These are phyloP conservation scores for Camptophora hylomeconis DNA, from an alignment of 2,329 filamentous ascomycete species.

Conservation along the genomic window DNA sequence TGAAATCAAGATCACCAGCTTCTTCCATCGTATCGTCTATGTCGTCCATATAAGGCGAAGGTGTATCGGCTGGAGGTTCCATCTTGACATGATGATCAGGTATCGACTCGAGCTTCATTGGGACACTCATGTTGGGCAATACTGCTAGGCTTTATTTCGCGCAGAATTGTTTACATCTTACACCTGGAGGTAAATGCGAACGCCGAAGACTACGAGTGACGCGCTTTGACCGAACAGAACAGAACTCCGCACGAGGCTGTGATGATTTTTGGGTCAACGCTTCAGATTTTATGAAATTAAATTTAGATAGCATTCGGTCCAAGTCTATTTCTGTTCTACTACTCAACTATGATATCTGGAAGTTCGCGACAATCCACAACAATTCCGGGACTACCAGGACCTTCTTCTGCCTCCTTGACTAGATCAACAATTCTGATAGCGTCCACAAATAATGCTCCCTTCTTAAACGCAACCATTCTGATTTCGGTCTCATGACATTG, in stretches of 20 bases:
- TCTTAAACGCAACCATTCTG: constrained; percentile 26
- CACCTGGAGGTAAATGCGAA: too few relatives aligned
- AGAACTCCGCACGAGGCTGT: too few relatives aligned
- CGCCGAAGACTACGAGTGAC: too few relatives aligned
- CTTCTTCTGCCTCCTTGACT: constrained; percentile 14
- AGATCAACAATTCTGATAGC: constrained; percentile 17
- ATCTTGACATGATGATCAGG: constrained; percentile 12
- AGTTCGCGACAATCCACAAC: constrained; percentile 14
- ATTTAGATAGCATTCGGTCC: too few relatives aligned
- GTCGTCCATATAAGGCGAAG: constrained; percentile 17
- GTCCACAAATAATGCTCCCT: constrained; percentile 19
- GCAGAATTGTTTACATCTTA: too few relatives aligned
- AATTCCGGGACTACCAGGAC: constrained; percentile 9
- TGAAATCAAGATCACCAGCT: constrained; percentile 50
- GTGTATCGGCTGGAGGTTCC: constrained; percentile 13
- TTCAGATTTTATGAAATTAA: too few relatives aligned
- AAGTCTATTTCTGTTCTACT: too few relatives aligned
- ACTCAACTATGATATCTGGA: constrained; percentile 14
- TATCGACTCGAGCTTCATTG: constrained; percentile 12
- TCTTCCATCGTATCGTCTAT: constrained; percentile 63
- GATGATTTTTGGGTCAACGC: too few relatives aligned
- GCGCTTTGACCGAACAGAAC: too few relatives aligned
- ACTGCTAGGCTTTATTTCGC: too few relatives aligned
- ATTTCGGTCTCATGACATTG: constrained; percentile 42
- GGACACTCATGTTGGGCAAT: too few relatives aligned